These are phyloP conservation scores for Pyrenochaeta sp. DNA, from an alignment of 2,329 filamentous ascomycete genomes.

Conservation along the genomic window DNA sequence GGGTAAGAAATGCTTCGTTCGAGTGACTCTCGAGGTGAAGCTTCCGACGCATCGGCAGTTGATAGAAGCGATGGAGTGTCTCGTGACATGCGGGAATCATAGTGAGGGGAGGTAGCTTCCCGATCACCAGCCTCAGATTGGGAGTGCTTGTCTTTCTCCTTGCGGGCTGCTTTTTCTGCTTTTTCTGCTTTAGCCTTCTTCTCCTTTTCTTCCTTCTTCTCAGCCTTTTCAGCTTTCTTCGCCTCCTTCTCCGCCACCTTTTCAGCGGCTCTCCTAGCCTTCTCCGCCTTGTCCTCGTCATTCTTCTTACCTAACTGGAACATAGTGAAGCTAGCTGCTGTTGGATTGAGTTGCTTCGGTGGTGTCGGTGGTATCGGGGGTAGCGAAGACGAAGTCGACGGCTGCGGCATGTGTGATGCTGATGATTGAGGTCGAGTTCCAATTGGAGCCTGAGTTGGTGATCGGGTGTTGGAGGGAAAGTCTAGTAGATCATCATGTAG, in stretches of 20 bases:
- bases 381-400: constrained; percentile 14
- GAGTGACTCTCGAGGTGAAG: constrained; percentile 49
- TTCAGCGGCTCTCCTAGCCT: constrained; percentile 39
- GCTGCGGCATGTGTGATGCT: constrained; percentile 55
- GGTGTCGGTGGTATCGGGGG: constrained; percentile 55
- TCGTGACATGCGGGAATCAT: constrained; percentile 49
- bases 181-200: constrained; percentile 48
- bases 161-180: constrained; percentile 41
- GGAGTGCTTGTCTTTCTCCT: constrained; percentile 41
- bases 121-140: constrained; percentile 31
- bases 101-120: constrained; percentile 35
- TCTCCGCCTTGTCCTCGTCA: constrained; percentile 43
- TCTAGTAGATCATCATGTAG: constrained; percentile 60
- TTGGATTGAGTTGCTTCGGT: constrained; percentile 74
- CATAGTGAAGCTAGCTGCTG: constrained; percentile 82
- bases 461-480: constrained; percentile 57
- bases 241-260: constrained; percentile 49
- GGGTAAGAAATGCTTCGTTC: constrained; percentile 50
- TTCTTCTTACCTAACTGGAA: constrained; percentile 37
- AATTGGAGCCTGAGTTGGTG: constrained; percentile 71
- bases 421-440: constrained; percentile 75
- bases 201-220: constrained; percentile 47
- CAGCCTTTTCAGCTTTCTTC: constrained; percentile 37
- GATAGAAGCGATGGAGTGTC: constrained; percentile 53
- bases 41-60: constrained; percentile 44